phyloP scores from a whole-genome alignment of 163 green algal species.

The Chlamydomonas reinhardtii region DNA sequence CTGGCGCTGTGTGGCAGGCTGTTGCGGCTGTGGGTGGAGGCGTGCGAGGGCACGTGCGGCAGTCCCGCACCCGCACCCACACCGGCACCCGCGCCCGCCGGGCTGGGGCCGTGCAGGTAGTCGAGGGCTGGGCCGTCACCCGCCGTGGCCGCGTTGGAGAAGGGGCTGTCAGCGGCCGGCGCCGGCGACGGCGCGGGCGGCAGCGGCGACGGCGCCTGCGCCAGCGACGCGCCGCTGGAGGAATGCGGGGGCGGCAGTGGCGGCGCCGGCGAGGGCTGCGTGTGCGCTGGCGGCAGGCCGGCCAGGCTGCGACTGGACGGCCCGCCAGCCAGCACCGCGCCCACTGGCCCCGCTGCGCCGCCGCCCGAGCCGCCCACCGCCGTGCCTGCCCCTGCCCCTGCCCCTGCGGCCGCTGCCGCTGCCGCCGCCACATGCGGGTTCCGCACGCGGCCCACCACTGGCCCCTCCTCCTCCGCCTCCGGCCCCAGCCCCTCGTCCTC shows the following conservation, averaged over 20 bases:
- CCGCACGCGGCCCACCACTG: conserved; percentile 24
- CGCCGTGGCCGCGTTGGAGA: background rate
- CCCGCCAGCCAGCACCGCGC: too few relatives aligned
- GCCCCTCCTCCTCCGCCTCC: conserved; percentile 16
- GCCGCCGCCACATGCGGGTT: background rate
- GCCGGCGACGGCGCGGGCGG: too few relatives aligned
- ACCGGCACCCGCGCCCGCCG: too few relatives aligned
- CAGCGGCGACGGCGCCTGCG: too few relatives aligned
- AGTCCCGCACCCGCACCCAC: too few relatives aligned
- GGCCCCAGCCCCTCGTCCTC: conserved; percentile 24
- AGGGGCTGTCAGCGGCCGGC: background rate
- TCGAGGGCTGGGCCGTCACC: too few relatives aligned
- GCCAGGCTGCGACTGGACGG: background rate
- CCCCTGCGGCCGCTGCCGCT: background rate
- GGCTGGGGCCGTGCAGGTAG: too few relatives aligned
- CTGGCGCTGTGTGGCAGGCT: background rate
- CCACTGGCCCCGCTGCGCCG: too few relatives aligned
- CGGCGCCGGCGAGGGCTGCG: background rate
- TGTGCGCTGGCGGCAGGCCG: background rate
- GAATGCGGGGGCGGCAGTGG: background rate
- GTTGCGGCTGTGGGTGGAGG: too few relatives aligned
- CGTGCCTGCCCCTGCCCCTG: background rate
- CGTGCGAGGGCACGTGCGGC: too few relatives aligned
- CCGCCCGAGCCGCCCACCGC: background rate
- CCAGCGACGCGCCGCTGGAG: background rate